Evolutionary conservation across 495 filamentous ascomycete genomes (phyloP).

Genomic region (Symbiotaphrina buchneri): DNA sequence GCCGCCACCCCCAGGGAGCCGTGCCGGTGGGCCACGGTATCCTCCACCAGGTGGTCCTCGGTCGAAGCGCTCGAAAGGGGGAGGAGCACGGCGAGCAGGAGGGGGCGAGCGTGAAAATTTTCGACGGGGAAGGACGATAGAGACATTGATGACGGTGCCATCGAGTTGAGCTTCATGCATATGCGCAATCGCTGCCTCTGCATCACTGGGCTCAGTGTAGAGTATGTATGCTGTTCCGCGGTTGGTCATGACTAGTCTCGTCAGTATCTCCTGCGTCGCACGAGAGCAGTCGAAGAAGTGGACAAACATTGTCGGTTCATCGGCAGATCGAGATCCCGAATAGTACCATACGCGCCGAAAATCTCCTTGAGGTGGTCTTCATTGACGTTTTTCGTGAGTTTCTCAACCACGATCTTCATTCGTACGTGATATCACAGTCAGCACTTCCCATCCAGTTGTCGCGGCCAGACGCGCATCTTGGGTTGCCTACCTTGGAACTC

Average conservation of each 20-base stretch:
- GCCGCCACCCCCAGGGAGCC: conserved; percentile 5
- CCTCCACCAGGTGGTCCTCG: conserved; percentile 11
- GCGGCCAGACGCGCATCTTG: not conserved
- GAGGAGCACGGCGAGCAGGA: conserved; percentile 5
- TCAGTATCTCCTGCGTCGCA: conserved; percentile 1
- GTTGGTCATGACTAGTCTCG: conserved; percentile 53
- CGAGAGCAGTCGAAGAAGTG: not conserved
- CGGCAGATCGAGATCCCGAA: conserved; percentile 71
- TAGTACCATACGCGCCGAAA: conserved; percentile 71
- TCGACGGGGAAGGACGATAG: conserved; percentile 76
- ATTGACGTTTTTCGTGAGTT: conserved; percentile 86
- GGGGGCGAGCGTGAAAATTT: conserved; percentile 16
- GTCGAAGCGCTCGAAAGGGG: conserved; percentile 5
- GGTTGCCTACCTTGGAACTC: conserved; percentile 34
- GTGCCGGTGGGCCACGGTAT: conserved; percentile 11
- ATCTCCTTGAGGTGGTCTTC: conserved; percentile 77
- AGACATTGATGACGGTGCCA: conserved; percentile 70
- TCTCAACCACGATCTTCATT: conserved; percentile 77
- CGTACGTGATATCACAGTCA: conserved; percentile 2
- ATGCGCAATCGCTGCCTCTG: conserved; percentile 75
- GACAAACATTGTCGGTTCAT: conserved; percentile 61
- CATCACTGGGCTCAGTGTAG: conserved; percentile 53
- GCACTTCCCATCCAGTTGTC: not conserved
- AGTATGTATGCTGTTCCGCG: conserved; percentile 89
- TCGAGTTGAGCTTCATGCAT: conserved; percentile 98